Evolutionary conservation across 176 grass and related monocot genomes (phyloP), one percentile per base, ranked within the genome.

Genomic region (Cocos nucifera): DNA sequence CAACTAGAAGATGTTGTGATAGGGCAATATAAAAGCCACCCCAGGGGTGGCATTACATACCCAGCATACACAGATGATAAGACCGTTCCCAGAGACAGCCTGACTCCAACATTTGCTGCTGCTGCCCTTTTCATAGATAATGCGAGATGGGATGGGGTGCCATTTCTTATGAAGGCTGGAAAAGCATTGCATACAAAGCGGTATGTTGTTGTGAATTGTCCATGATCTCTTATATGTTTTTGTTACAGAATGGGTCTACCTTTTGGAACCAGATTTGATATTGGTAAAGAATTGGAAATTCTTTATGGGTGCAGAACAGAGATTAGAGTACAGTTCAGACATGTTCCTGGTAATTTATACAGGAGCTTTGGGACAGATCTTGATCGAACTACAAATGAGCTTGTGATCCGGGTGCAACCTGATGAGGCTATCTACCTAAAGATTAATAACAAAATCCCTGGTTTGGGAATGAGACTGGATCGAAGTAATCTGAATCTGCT

Each of bases 371-470:
- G 91, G 22, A 87, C 91, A 15, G 80, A 95, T 80, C 77, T 95
- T 63, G 91, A 95, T 50, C 85, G 65, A 62, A 80, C 91, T 39
- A 87, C 86, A 50, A 95, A 95, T 77, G 91, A 95, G 64, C 86
- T 95, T 35, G 91, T 95, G 25, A 95, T 95, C 63, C 83, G 91
- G 5, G 91, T 95, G 4, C 91, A 95, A 78, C 91, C 86, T 1
- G 86, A 95, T 74, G 91, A 95, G 67, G 83, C 80, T 52, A 90
- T 95, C 39, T 95, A 95, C 61, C 71, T 95, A 23, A 95, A 95
- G 67, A 95, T 95, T 71, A 95, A 95, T 64, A 95, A 90, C 74
- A 95, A 95, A 70, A 72, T 95, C 69, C 91, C 91, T 69, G 91
- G 91, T 28, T 83, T 95, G 0, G 78, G 86, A 26, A 95, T 95